phyloP scores from a whole-genome alignment of 306 rosid genomes.

The Vigna unguiculata region DNA sequence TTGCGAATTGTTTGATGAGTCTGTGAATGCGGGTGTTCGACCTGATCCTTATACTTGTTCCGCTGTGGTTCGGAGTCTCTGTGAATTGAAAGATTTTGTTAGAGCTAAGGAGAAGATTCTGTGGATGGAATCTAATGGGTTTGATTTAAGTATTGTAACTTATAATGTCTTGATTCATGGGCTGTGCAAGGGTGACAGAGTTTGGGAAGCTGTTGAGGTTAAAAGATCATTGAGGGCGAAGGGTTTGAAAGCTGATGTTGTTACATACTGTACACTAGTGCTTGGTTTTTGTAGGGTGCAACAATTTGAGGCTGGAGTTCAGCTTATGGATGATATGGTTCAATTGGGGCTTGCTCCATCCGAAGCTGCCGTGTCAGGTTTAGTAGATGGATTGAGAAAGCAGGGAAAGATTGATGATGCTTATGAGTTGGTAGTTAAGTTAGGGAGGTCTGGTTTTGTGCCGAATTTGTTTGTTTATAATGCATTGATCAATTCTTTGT shows the following conservation, averaged over 20 bases:
- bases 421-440: constrained; percentile 65
- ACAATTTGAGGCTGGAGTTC: constrained; percentile 61
- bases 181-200: constrained; percentile 69
- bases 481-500: constrained; percentile 74
- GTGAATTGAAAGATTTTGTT: constrained; percentile 74
- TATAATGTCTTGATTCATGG: constrained; percentile 85
- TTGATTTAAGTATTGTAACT: constrained; percentile 60
- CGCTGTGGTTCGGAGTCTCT: constrained; percentile 63
- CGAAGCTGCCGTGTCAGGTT: constrained; percentile 74
- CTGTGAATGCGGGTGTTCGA: constrained; percentile 63
- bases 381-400: constrained; percentile 80
- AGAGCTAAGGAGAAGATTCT: constrained; percentile 70
- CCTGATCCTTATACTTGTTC: constrained; percentile 78
- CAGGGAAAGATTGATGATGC: constrained; percentile 64
- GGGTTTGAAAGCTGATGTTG: constrained; percentile 76
- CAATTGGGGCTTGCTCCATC: constrained; percentile 65
- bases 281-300: constrained; percentile 79
- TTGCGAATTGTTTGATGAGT: constrained; percentile 69
- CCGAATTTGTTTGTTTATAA: constrained; percentile 79
- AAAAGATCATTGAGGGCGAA: constrained; percentile 62
- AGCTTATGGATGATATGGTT: constrained; percentile 77
- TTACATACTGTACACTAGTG: constrained; percentile 75
- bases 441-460: constrained; percentile 61
- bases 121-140: constrained; percentile 63
- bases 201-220: constrained; percentile 73